These are phyloP conservation scores for Bertia moriformis DNA, from an alignment of 2,329 filamentous ascomycete species.

Conservation along the genomic window DNA sequence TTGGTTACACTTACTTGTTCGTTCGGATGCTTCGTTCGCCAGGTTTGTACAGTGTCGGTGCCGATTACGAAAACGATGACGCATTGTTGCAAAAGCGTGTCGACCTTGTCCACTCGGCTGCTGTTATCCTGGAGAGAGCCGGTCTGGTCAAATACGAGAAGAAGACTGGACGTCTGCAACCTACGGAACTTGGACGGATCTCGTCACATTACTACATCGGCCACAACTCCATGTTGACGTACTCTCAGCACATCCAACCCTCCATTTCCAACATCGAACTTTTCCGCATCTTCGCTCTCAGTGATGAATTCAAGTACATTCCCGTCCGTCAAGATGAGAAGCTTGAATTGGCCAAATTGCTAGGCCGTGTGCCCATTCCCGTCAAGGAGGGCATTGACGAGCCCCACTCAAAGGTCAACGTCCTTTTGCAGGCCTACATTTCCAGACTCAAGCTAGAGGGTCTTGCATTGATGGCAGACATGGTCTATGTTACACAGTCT, in stretches of 20 bases:
- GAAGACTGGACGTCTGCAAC: constrained; percentile 73
- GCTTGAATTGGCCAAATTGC: constrained; percentile 79
- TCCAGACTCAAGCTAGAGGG: constrained; percentile 88
- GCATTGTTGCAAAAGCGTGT: constrained; percentile 90
- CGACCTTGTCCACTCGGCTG: constrained; percentile 91
- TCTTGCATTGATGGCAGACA: constrained; percentile 88
- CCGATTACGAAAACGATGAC: constrained; percentile 87
- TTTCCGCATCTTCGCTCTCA: constrained; percentile 89
- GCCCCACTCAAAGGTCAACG: constrained; percentile 94
- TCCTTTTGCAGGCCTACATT: constrained; percentile 89
- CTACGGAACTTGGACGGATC: constrained; percentile 87
- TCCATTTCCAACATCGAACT: constrained; percentile 87
- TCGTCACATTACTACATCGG: constrained; percentile 98
- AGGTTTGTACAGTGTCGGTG: constrained; percentile 84
- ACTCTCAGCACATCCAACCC: constrained; percentile 88
- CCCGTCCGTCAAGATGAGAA: constrained; percentile 96
- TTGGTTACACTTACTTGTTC: constrained; percentile 95
- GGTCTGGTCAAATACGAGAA: constrained; percentile 91
- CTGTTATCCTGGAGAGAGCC: constrained; percentile 71
- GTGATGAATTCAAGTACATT: constrained; percentile 98
- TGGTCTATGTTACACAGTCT: constrained; percentile 97
- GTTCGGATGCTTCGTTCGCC: constrained; percentile 94
- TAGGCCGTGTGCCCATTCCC: constrained; percentile 80
- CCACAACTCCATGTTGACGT: constrained; percentile 88
- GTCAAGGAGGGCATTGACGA: constrained; percentile 97